These are phyloP conservation scores for Lentinula sp. DNA, from an alignment of 768 basidiomycete species.

Conservation along the genomic window DNA sequence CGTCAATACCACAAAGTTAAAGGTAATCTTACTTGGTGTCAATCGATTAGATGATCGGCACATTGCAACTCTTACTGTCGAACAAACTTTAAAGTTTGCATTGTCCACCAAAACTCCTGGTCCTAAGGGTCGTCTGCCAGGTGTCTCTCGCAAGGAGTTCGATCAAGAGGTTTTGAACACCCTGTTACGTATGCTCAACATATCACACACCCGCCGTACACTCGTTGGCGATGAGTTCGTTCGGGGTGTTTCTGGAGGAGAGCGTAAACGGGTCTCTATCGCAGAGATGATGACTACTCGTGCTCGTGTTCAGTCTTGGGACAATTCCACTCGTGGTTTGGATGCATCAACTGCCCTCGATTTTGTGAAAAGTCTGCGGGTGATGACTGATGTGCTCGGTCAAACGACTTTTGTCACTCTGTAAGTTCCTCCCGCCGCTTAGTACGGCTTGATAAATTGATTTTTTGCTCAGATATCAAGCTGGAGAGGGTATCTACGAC, in stretches of 20 bases:
- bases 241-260: slow-evolving; percentile 75
- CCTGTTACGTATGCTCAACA: slow-evolving; percentile 75
- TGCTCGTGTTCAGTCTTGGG: slow-evolving; percentile 77
- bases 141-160: slow-evolving; percentile 55
- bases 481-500: slow-evolving; percentile 71
- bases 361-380: slow-evolving; percentile 70
- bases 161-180: slow-evolving; percentile 50
- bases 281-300: slow-evolving; percentile 85
- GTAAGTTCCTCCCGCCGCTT: slow-evolving; percentile 25
- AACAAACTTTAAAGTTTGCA: slow-evolving; percentile 68
- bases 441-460: slow-evolving; percentile 3
- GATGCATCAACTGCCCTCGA: slow-evolving; percentile 88
- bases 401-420: slow-evolving; percentile 79
- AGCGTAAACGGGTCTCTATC: slow-evolving; percentile 76
- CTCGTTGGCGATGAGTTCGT: slow-evolving; percentile 86
- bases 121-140: slow-evolving; percentile 65
- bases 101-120: slow-evolving; percentile 73
- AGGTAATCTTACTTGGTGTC: neutral
- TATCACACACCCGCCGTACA: slow-evolving; percentile 72
- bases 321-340: slow-evolving; percentile 76
- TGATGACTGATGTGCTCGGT: slow-evolving; percentile 79
- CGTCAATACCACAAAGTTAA: neutral
- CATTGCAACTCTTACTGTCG: slow-evolving; percentile 76
- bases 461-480: slow-evolving; percentile 52
- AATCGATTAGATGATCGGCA: slow-evolving; percentile 62